Percentiles rank a stretch among this genome's conserved stretches.
These are phyloP conservation scores for Deakozyma indianensis DNA, from an alignment of 805 yeast species.

Conservation along the genomic window DNA sequence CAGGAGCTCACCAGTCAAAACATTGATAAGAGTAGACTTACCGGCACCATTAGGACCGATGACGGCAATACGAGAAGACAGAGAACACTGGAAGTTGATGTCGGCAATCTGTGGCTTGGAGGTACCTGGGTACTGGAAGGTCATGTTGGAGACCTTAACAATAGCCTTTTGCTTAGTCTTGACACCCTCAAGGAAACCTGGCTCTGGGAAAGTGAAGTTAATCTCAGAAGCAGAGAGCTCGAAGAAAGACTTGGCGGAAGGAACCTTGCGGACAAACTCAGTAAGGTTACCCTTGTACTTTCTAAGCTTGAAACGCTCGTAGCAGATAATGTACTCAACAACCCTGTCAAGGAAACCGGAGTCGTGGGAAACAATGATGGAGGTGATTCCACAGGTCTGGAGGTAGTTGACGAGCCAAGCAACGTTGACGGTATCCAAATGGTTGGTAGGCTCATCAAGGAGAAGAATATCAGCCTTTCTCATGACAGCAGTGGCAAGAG, in stretches of 20 bases:
- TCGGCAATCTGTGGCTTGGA: conserved; percentile 83
- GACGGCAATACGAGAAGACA: conserved; percentile 99
- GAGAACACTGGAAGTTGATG: conserved; percentile 96
- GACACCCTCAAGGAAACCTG: conserved; percentile 99
- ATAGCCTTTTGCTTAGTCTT: conserved; percentile 99
- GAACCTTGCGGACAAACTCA: conserved; percentile 97
- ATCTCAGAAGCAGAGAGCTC: conserved; percentile 97
- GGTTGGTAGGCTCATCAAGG: conserved; percentile 99
- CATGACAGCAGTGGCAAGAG: conserved; percentile 97
- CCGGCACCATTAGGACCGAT: conserved; percentile 99
- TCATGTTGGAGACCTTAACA: conserved; percentile 92
- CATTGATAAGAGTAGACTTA: conserved; percentile 97
- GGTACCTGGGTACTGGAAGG: conserved; percentile 99
- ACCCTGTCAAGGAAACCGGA: conserved; percentile 98
- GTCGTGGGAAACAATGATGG: conserved; percentile 98
- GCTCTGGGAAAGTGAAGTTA: conserved; percentile 97
- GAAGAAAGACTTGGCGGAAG: conserved; percentile 97
- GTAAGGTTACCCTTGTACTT: conserved; percentile 99
- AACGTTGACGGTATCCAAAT: conserved; percentile 98
- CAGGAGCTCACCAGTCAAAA: conserved; percentile 97
- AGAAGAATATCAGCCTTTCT: conserved; percentile 94
- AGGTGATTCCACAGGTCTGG: conserved; percentile 95
- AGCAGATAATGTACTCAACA: conserved; percentile 96
- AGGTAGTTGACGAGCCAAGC: conserved; percentile 99
- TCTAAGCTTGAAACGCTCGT: conserved; percentile 99